Conservation (phyloP, 371 early-diverging fungal species). For the Dinochytrium kinnereticum region DNA sequence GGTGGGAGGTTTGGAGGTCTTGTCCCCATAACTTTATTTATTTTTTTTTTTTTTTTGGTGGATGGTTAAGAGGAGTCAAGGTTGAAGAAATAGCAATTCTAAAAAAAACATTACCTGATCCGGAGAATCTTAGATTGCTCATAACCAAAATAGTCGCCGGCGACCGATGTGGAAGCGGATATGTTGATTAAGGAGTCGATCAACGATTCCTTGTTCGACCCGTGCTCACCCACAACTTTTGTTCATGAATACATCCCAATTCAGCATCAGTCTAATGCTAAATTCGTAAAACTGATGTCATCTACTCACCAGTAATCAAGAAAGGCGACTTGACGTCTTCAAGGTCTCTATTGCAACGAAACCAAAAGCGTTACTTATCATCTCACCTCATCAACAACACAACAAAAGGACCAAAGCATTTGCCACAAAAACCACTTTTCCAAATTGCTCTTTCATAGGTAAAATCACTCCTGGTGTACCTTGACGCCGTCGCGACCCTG, state of each 20-base stretch:
- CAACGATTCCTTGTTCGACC: conserved; percentile 22
- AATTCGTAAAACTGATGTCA: background rate
- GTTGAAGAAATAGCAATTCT: background rate
- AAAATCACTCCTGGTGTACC: background rate
- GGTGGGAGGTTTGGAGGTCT: background rate
- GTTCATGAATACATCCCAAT: background rate
- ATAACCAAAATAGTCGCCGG: background rate
- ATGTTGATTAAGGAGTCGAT: conserved; percentile 26
- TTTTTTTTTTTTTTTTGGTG: background rate
- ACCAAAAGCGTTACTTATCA: background rate
- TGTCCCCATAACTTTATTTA: background rate
- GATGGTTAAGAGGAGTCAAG: background rate
- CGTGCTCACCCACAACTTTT: conserved; percentile 27
- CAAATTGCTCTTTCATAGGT: background rate
- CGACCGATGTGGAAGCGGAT: background rate
- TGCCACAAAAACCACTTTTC: too few relatives aligned
- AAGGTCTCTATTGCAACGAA: background rate
- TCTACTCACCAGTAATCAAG: background rate
- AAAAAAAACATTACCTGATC: background rate
- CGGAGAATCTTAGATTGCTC: background rate
- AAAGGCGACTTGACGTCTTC: conserved; percentile 4
- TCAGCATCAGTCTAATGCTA: background rate
- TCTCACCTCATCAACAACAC: background rate
- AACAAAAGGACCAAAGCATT: background rate
- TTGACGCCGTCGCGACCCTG: conserved; percentile 8